A percentile compares a stretch with the other conserved stretches of the same genome.
These are phyloP conservation scores for Taphrina flavorubra DNA, from an alignment of 1,139 yeast species.

Conservation along the genomic window DNA sequence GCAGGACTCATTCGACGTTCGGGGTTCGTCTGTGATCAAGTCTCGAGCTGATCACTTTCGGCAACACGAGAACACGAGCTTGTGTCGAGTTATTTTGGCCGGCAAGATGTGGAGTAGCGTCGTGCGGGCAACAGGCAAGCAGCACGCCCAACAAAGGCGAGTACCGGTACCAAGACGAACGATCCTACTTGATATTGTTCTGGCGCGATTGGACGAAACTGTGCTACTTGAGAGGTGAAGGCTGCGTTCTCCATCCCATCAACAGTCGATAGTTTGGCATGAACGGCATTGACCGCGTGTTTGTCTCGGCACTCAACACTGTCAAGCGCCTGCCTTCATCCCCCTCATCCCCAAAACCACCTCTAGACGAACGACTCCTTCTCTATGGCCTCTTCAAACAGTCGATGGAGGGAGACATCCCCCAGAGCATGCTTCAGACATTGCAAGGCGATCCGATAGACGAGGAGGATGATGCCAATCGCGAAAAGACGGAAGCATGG, in stretches of 20 bases:
- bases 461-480: constrained; percentile 54
- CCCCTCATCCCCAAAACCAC: constrained; percentile 68
- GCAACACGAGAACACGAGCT: too few species aligned
- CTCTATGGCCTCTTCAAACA: constrained; percentile 85
- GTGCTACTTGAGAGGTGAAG: too few species aligned
- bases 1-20: too few species aligned
- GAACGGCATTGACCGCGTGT: constrained; percentile 64
- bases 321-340: constrained; percentile 74
- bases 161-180: too few species aligned
- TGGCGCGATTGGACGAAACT: too few species aligned
- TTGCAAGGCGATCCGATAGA: constrained; percentile 61
- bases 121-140: neutral
- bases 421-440: constrained; percentile 72
- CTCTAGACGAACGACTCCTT: constrained; percentile 70
- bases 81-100: neutral
- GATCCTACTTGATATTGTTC: too few species aligned
- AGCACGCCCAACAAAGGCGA: too few species aligned
- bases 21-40: too few species aligned
- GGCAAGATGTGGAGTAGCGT: constrained; percentile 9
- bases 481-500: constrained; percentile 67
- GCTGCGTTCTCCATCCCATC: neutral
- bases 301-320: constrained; percentile 79
- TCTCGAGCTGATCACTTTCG: too few species aligned
- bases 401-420: constrained; percentile 80
- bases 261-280: neutral